These are phyloP conservation scores for Capronia epimyces DNA, from an alignment of 2,329 filamentous ascomycete genomes.

Conservation along the genomic window DNA sequence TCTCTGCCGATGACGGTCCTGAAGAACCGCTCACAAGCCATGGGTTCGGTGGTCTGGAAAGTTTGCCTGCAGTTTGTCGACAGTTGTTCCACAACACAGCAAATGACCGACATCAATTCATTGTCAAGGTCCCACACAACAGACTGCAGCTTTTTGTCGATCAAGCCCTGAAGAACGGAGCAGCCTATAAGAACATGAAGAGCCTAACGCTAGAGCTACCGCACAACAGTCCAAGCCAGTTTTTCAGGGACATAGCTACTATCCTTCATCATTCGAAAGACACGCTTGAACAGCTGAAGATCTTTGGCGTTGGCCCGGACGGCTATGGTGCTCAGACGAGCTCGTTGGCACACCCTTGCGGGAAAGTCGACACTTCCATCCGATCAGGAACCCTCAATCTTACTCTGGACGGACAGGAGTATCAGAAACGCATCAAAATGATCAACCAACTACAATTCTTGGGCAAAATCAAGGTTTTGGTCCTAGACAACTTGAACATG, in stretches of 20 bases:
- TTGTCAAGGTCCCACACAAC: conserved; percentile 10
- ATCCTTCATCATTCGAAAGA: conserved; percentile 4
- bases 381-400: conserved; percentile 4
- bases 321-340: conserved; percentile 12
- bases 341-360: conserved; percentile 9
- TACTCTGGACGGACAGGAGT: conserved; percentile 13
- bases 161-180: neutral
- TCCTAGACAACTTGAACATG: conserved; percentile 23
- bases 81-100: conserved; percentile 17
- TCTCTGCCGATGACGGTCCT: neutral
- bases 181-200: conserved; percentile 4
- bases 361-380: conserved; percentile 7
- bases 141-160: conserved; percentile 6
- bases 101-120: neutral
- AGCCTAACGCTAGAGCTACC: conserved; percentile 19
- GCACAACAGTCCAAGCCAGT: conserved; percentile 5
- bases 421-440: conserved; percentile 1
- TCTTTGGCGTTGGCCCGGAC: conserved; percentile 22
- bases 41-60: conserved; percentile 9
- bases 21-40: conserved; percentile 2
- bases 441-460: conserved; percentile 13
- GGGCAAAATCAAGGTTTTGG: conserved; percentile 15
- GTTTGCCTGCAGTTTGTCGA: conserved; percentile 12
- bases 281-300: conserved; percentile 20
- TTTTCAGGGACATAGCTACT: conserved; percentile 8